Evolutionary conservation across 495 filamentous ascomycete species (phyloP).

Genomic region (Baudoinia panamericana): DNA sequence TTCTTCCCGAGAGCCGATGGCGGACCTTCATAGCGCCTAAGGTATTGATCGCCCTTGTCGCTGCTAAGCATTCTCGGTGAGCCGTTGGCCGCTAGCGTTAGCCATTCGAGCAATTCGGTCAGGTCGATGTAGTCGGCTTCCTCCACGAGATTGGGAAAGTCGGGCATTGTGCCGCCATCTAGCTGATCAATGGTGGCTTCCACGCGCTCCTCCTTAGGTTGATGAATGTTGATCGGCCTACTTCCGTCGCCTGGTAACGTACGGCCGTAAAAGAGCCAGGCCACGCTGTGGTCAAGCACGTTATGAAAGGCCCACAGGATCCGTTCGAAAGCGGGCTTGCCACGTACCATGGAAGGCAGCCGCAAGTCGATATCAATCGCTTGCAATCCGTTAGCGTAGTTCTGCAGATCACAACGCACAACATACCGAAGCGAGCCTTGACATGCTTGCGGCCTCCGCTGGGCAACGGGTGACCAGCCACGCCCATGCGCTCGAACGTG

Average conservation of each 20-base stretch:
- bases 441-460: conserved; percentile 46
- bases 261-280: conserved; percentile 73
- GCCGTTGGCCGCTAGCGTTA: conserved; percentile 55
- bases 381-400: conserved; percentile 24
- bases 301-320: conserved; percentile 77
- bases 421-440: conserved; percentile 48
- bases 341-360: conserved; percentile 68
- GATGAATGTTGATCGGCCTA: conserved; percentile 22
- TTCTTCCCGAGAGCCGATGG: not conserved
- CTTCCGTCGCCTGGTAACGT: conserved; percentile 13
- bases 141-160: conserved; percentile 1
- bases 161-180: conserved; percentile 3
- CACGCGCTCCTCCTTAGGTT: conserved; percentile 5
- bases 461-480: conserved; percentile 59
- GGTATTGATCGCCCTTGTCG: conserved; percentile 68
- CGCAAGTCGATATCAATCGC: conserved; percentile 75
- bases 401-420: not conserved
- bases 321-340: conserved; percentile 82
- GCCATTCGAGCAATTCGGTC: conserved; percentile 67
- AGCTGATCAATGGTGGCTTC: conserved; percentile 3
- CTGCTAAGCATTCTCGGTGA: conserved; percentile 54
- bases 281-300: conserved; percentile 53
- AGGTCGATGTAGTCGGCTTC: conserved; percentile 27
- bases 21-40: conserved; percentile 68
- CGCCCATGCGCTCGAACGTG: conserved; percentile 69